Evolutionary conservation across 1,139 yeast species (phyloP).

Genomic region (Taphrina confusa): DNA sequence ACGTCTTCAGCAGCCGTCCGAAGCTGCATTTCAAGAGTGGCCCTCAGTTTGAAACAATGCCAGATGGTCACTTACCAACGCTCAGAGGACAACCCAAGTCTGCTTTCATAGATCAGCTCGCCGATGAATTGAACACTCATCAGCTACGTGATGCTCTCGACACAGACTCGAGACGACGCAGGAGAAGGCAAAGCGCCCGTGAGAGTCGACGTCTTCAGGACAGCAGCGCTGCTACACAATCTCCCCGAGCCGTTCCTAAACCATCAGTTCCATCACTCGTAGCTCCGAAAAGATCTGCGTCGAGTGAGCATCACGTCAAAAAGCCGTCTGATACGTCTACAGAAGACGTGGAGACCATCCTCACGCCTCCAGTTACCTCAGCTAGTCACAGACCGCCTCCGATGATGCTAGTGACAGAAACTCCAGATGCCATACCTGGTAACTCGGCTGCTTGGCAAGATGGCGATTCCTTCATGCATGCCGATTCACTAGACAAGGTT

Average conservation of each 20-base stretch:
- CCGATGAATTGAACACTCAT: conserved; percentile 29
- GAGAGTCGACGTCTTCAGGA: not conserved
- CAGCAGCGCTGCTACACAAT: not conserved
- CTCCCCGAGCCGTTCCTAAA: not conserved
- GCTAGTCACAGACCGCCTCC: not conserved
- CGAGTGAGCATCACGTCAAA: not conserved
- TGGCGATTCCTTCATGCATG: not conserved
- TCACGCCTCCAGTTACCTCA: not conserved
- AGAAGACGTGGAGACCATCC: not conserved
- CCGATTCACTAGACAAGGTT: not conserved
- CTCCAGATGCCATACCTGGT: conserved; percentile 10
- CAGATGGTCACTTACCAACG: conserved; percentile 30
- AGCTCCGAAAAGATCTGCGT: not conserved
- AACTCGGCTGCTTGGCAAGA: conserved; percentile 20
- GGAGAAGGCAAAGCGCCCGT: conserved; percentile 18
- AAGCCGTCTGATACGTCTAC: not conserved
- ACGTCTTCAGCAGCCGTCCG: conserved; percentile 26
- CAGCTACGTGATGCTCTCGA: conserved; percentile 21
- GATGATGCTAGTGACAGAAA: not conserved
- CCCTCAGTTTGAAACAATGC: conserved; percentile 10
- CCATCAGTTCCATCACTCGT: not conserved
- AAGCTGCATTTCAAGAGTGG: conserved; percentile 13
- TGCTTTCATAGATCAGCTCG: conserved; percentile 29
- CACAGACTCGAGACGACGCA: conserved; percentile 23
- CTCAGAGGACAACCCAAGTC: conserved; percentile 13